A percentile compares a stretch with the other conserved stretches of the same genome.
Evolutionary conservation across 768 basidiomycete species (phyloP).

Genomic region (Psilocybe tampanensis): DNA sequence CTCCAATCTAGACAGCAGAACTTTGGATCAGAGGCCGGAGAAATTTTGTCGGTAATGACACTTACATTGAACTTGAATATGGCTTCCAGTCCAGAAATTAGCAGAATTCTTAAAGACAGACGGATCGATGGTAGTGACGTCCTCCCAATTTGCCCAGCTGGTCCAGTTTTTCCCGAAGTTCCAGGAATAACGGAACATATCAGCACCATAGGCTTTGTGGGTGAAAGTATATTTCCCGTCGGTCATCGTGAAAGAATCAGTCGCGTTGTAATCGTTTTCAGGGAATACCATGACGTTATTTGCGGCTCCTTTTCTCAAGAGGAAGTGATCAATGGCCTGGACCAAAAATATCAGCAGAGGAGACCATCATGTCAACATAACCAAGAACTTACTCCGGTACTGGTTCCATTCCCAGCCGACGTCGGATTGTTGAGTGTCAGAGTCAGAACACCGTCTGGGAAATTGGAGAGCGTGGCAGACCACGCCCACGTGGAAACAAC

Average conservation of each 20-base stretch:
- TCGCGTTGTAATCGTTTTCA: conserved; percentile 71
- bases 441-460: conserved; percentile 83
- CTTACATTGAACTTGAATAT: conserved; percentile 89
- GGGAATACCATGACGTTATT: conserved; percentile 90
- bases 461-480: conserved; percentile 70
- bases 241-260: conserved; percentile 53
- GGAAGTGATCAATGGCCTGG: conserved; percentile 70
- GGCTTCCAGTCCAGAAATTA: conserved; percentile 80
- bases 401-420: conserved; percentile 46
- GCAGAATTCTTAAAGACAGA: conserved; percentile 51
- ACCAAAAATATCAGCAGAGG: conserved; percentile 34
- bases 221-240: conserved; percentile 73
- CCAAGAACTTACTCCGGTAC: conserved; percentile 45
- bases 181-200: conserved; percentile 83
- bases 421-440: conserved; percentile 60
- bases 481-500: conserved; percentile 68
- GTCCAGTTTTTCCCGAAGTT: conserved; percentile 89
- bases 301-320: conserved; percentile 77
- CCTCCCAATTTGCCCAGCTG: conserved; percentile 79
- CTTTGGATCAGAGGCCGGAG: background rate
- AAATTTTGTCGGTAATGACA: conserved; percentile 7
- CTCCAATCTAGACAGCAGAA: conserved; percentile 71
- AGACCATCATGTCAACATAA: background rate
- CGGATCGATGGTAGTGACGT: conserved; percentile 63
- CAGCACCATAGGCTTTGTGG: conserved; percentile 85